phyloP scores from a whole-genome alignment of 148 eudicot species.

The Beta vulgaris region DNA sequence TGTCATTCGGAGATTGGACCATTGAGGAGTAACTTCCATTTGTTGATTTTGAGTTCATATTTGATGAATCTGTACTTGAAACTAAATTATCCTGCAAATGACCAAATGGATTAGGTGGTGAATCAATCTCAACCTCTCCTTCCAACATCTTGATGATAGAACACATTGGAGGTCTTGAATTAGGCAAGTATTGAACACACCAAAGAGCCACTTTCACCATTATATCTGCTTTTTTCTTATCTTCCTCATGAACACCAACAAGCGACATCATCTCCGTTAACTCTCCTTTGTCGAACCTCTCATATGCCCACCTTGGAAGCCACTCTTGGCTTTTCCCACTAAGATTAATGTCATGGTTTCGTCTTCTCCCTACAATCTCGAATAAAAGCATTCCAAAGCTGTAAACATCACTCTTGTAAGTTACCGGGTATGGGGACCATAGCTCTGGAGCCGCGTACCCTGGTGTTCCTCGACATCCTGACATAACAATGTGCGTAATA shows the following conservation, averaged over 20 bases:
- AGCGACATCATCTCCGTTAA: slow-evolving; percentile 20
- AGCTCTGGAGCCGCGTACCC: slow-evolving; percentile 39
- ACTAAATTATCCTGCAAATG: slow-evolving; percentile 13
- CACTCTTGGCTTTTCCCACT: slow-evolving; percentile 30
- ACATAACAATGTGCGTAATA: slow-evolving; percentile 27
- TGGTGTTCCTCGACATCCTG: slow-evolving; percentile 31
- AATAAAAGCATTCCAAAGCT: slow-evolving; percentile 36
- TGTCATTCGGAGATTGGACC: neutral
- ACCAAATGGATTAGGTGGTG: slow-evolving; percentile 38
- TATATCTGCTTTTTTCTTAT: slow-evolving; percentile 22
- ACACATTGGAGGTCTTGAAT: slow-evolving; percentile 32
- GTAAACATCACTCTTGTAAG: slow-evolving; percentile 34
- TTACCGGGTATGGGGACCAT: slow-evolving; percentile 37
- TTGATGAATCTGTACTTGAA: neutral
- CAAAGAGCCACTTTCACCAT: slow-evolving; percentile 33
- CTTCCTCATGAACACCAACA: slow-evolving; percentile 13
- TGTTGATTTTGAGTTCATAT: neutral
- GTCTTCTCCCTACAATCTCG: slow-evolving; percentile 34
- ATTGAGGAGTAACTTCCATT: neutral
- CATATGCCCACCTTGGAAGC: slow-evolving; percentile 32
- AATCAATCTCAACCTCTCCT: slow-evolving; percentile 25
- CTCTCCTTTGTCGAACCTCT: slow-evolving; percentile 19
- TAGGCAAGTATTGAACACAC: slow-evolving; percentile 37
- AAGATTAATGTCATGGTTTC: slow-evolving; percentile 23
- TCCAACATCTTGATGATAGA: slow-evolving; percentile 33